Conservation (phyloP, 1,284 basidiomycete genomes). For the Heliocybe sulcata region DNA sequence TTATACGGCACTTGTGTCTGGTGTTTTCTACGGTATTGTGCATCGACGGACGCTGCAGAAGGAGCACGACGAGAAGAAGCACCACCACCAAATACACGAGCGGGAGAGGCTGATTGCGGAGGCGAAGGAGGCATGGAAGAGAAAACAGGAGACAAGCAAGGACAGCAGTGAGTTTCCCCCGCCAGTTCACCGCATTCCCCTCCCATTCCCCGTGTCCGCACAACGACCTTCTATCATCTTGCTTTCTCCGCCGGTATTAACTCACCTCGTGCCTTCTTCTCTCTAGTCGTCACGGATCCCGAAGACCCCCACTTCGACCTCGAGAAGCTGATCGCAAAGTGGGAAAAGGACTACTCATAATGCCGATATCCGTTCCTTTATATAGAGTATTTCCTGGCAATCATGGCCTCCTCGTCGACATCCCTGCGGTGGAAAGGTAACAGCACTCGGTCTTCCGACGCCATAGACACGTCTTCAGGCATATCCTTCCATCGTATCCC, state of each 20-base stretch:
- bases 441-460: too few species aligned
- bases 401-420: not conserved
- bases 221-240: not conserved
- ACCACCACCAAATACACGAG: conserved; percentile 62
- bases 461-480: too few species aligned
- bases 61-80: conserved; percentile 67
- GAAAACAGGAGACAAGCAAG: conserved; percentile 53
- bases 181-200: not conserved
- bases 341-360: conserved; percentile 57
- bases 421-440: not conserved
- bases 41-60: conserved; percentile 90
- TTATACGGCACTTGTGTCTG: conserved; percentile 86
- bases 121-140: conserved; percentile 89
- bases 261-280: not conserved
- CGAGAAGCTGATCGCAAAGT: conserved; percentile 82
- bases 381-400: not conserved
- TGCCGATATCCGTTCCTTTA: conserved; percentile 3
- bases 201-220: not conserved
- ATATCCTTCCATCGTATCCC: not conserved
- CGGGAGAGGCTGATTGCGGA: conserved; percentile 77
- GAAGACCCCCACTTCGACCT: conserved; percentile 96
- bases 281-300: conserved; percentile 78
- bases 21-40: conserved; percentile 88
- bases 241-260: not conserved
- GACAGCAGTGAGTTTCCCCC: conserved; percentile 38